These are phyloP conservation scores for Rhododendron mucronatum DNA, from an alignment of 148 eudicot genomes.

Conservation along the genomic window DNA sequence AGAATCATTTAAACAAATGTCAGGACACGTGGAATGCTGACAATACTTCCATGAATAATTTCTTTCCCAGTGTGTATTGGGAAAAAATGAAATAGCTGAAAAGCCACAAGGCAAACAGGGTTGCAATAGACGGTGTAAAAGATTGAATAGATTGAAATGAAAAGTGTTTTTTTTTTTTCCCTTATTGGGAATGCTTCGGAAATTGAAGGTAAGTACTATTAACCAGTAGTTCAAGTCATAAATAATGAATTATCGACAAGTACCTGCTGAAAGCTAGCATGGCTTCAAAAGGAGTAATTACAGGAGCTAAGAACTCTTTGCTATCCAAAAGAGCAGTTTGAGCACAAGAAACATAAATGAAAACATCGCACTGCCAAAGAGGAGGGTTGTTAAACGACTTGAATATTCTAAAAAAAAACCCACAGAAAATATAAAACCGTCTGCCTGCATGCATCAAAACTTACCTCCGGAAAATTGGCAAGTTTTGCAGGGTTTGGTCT, in stretches of 20 bases:
- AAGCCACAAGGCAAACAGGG: neutral
- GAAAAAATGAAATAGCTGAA: neutral
- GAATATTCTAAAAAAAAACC: neutral
- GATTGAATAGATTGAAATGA: neutral
- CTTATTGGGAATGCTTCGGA: too few relatives aligned
- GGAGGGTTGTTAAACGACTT: neutral
- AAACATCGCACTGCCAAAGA: conserved; percentile 75
- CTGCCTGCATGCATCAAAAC: neutral
- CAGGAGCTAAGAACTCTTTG: conserved; percentile 93
- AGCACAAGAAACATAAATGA: conserved; percentile 78
- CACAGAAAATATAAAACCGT: conserved; percentile 5
- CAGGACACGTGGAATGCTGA: neutral
- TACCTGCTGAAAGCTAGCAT: conserved; percentile 82
- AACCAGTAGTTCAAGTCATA: neutral
- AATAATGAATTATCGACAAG: neutral
- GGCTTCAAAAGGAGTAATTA: conserved; percentile 94
- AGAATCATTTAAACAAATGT: neutral
- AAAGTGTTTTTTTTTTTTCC: too few relatives aligned
- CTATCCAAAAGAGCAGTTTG: conserved; percentile 96
- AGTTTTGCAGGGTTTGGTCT: conserved; percentile 94
- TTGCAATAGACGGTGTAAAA: neutral
- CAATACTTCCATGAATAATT: neutral
- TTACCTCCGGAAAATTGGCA: conserved; percentile 95
- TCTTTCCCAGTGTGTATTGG: neutral
- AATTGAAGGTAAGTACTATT: too few relatives aligned